These are phyloP conservation scores for Sicyos edulis DNA, from an alignment of 306 rosid species.

Conservation along the genomic window DNA sequence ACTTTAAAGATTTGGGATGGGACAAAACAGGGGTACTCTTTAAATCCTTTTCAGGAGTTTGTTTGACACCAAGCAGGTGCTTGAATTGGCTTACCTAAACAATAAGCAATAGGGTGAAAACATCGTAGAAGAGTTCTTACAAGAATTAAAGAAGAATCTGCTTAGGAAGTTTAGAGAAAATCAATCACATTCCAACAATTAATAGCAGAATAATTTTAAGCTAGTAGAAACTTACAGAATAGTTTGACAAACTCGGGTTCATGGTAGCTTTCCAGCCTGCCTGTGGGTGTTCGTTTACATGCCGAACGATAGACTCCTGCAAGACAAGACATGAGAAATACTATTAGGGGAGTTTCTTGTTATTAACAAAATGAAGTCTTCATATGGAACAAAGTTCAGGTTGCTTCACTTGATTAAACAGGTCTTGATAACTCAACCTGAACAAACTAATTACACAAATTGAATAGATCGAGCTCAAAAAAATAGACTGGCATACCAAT, in stretches of 20 bases:
- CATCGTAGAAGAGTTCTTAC: not conserved
- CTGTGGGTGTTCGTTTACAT: conserved; percentile 55
- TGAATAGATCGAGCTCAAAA: not conserved
- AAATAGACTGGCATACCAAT: not conserved
- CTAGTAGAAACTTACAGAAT: conserved; percentile 45
- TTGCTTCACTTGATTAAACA: not conserved
- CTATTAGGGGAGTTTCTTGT: not conserved
- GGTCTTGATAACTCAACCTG: not conserved
- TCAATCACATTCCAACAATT: not conserved
- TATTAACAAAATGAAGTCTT: not conserved
- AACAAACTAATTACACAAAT: not conserved
- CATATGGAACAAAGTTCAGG: not conserved
- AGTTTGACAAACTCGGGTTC: conserved; percentile 72
- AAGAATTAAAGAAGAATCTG: conserved; percentile 7
- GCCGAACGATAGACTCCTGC: conserved; percentile 70
- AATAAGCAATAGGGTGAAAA: conserved; percentile 18
- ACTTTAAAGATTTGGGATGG: conserved; percentile 59
- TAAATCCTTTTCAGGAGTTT: conserved; percentile 41
- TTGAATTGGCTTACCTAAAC: conserved; percentile 71
- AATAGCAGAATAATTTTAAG: not conserved
- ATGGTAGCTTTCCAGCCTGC: conserved; percentile 90
- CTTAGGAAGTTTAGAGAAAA: not conserved
- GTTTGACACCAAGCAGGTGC: conserved; percentile 86
- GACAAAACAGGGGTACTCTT: conserved; percentile 35
- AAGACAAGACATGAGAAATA: conserved; percentile 4